A percentile compares a stretch with the other conserved stretches of the same genome.
Evolutionary conservation across 495 filamentous ascomycete genomes (phyloP).

Genomic region (Evansstolkia leycettana): DNA sequence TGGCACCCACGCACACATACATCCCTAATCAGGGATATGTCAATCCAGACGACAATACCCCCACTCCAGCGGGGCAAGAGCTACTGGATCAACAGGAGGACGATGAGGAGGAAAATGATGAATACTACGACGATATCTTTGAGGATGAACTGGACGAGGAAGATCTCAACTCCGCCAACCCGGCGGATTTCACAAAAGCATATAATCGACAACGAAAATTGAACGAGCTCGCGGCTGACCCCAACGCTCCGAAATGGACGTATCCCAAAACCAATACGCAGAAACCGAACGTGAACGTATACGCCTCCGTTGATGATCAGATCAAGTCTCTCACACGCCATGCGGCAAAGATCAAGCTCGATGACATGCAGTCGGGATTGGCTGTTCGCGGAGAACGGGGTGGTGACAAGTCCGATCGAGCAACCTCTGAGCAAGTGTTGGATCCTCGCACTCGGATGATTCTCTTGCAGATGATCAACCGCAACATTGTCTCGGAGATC

Average conservation of each 20-base stretch:
- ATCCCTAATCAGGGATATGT: slow-evolving; percentile 44
- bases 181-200: slow-evolving; percentile 66
- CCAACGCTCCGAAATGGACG: slow-evolving; percentile 42
- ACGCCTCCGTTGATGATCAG: slow-evolving; percentile 73
- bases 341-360: slow-evolving; percentile 78
- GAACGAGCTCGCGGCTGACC: slow-evolving; percentile 44
- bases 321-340: slow-evolving; percentile 71
- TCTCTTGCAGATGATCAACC: slow-evolving; percentile 86
- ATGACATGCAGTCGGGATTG: slow-evolving; percentile 46
- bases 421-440: slow-evolving; percentile 85
- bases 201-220: slow-evolving; percentile 75
- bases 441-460: slow-evolving; percentile 94
- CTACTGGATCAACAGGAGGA: slow-evolving; percentile 14
- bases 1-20: slow-evolving; percentile 39
- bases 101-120: slow-evolving; percentile 33
- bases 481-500: slow-evolving; percentile 65
- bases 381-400: slow-evolving; percentile 36
- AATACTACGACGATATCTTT: slow-evolving; percentile 47
- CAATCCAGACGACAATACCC: slow-evolving; percentile 18
- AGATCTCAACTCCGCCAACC: slow-evolving; percentile 45
- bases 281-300: slow-evolving; percentile 70
- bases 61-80: slow-evolving; percentile 26
- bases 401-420: slow-evolving; percentile 77
- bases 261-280: slow-evolving; percentile 70
- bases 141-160: slow-evolving; percentile 44